Percentiles rank a stretch among this genome's conserved stretches.
These are phyloP conservation scores for Stropharia rugosoannulata DNA, from an alignment of 768 basidiomycete genomes.

Conservation along the genomic window DNA sequence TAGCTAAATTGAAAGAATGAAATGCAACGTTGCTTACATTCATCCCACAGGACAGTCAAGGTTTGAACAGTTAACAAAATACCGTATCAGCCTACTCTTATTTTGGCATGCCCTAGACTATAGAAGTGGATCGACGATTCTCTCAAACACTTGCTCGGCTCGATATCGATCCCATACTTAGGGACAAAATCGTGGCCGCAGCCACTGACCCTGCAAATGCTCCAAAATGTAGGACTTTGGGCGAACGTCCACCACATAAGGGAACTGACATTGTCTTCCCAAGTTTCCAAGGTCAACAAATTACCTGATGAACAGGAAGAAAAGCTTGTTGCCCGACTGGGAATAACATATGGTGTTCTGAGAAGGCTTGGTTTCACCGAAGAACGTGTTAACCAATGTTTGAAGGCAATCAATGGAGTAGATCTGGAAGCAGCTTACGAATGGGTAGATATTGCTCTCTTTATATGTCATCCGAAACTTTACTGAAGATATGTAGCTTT, in stretches of 20 bases:
- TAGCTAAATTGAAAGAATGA: slow-evolving; percentile 20
- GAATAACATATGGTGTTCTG: slow-evolving; percentile 78
- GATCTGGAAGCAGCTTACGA: slow-evolving; percentile 89
- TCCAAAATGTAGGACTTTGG: slow-evolving; percentile 12
- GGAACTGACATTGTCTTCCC: neutral
- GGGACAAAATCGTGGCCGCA: slow-evolving; percentile 60
- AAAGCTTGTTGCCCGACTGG: slow-evolving; percentile 68
- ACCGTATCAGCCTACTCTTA: neutral
- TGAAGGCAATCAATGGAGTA: slow-evolving; percentile 58
- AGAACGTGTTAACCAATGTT: slow-evolving; percentile 67
- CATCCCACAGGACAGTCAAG: slow-evolving; percentile 31
- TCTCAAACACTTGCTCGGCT: slow-evolving; percentile 62
- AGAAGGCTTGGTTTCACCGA: slow-evolving; percentile 76
- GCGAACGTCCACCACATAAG: neutral
- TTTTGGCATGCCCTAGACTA: slow-evolving; percentile 43
- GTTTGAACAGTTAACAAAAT: slow-evolving; percentile 16
- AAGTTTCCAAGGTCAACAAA: slow-evolving; percentile 27
- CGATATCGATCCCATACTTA: slow-evolving; percentile 58
- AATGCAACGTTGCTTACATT: neutral
- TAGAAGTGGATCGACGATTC: slow-evolving; percentile 80
- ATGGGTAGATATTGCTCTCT: slow-evolving; percentile 60
- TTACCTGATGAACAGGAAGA: slow-evolving; percentile 61
- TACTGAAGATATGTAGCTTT: slow-evolving; percentile 45
- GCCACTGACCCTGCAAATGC: slow-evolving; percentile 21
- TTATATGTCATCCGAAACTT: neutral